A percentile compares a stretch with the other conserved stretches of the same genome.
phyloP scores from a whole-genome alignment of 2,329 filamentous ascomycete species.

The Penicillium sp. region DNA sequence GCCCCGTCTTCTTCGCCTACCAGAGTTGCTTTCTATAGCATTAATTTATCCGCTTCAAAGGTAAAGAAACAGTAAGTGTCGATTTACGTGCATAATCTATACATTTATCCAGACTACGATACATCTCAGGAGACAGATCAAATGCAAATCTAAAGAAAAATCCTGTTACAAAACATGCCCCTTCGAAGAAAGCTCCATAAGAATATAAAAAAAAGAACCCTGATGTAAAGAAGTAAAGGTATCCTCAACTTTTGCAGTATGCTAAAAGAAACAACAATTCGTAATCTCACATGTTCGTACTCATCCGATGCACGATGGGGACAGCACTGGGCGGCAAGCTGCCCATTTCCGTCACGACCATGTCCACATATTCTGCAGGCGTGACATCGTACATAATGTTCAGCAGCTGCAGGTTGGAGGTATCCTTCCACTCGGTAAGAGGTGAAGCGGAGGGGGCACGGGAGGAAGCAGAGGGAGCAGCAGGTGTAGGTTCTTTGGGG shows the following conservation, averaged over 20 bases:
- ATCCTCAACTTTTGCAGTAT: conserved; percentile 4
- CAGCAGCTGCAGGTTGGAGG: conserved; percentile 60
- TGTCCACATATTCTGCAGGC: conserved; percentile 77
- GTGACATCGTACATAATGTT: conserved; percentile 92
- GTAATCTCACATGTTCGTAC: conserved; percentile 38
- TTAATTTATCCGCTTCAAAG: too few species aligned
- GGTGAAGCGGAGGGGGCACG: conserved; percentile 31
- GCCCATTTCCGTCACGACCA: conserved; percentile 89
- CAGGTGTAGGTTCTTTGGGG: conserved; percentile 18
- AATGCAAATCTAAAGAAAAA: background rate
- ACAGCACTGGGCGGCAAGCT: conserved; percentile 83
- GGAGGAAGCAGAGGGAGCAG: conserved; percentile 24
- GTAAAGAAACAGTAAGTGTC: too few species aligned
- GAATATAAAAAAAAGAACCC: background rate
- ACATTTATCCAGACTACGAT: too few species aligned
- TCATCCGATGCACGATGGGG: conserved; percentile 66
- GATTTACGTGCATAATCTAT: too few species aligned
- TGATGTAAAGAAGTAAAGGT: background rate
- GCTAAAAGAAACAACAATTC: background rate
- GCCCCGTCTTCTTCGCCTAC: too few species aligned
- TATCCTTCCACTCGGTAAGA: conserved; percentile 57
- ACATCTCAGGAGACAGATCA: background rate
- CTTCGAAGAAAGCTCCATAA: background rate
- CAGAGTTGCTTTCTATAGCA: too few species aligned
- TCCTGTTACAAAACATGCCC: background rate